These are phyloP conservation scores for Yamadazyma sp. DNA, from an alignment of 1,139 yeast genomes.

Conservation along the genomic window DNA sequence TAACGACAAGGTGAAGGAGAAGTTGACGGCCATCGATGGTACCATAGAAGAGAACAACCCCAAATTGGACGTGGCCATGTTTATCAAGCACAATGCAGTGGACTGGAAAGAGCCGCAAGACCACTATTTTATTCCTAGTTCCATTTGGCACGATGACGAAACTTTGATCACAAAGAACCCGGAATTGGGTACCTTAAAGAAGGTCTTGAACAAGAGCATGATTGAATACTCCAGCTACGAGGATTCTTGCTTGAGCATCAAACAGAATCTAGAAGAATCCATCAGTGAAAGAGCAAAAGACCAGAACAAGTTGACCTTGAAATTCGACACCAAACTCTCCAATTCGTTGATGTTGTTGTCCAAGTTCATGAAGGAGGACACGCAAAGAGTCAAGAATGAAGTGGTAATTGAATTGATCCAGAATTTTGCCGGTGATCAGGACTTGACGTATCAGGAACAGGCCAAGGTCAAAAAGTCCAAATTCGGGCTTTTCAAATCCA, in stretches of 20 bases:
- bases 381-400: slow-evolving; percentile 68
- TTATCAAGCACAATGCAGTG: slow-evolving; percentile 75
- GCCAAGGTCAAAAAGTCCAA: slow-evolving; percentile 49
- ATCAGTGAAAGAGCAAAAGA: slow-evolving; percentile 34
- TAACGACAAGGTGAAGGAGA: slow-evolving; percentile 51
- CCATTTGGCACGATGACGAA: slow-evolving; percentile 97
- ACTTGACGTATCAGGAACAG: slow-evolving; percentile 52
- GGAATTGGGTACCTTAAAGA: slow-evolving; percentile 67
- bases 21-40: slow-evolving; percentile 52
- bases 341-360: slow-evolving; percentile 57
- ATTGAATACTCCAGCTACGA: slow-evolving; percentile 46
- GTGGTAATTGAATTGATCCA: slow-evolving; percentile 91
- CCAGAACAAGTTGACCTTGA: slow-evolving; percentile 35
- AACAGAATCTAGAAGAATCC: slow-evolving; percentile 54
- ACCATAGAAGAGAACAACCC: slow-evolving; percentile 75
- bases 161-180: slow-evolving; percentile 61
- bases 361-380: slow-evolving; percentile 72
- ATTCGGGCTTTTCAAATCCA: slow-evolving; percentile 50
- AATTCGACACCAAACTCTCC: slow-evolving; percentile 55
- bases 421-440: slow-evolving; percentile 77
- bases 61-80: slow-evolving; percentile 82
- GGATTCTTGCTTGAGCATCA: slow-evolving; percentile 44
- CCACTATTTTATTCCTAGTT: slow-evolving; percentile 80
- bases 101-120: slow-evolving; percentile 88
- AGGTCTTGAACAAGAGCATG: slow-evolving; percentile 52